phyloP scores from a whole-genome alignment of 2,329 filamentous ascomycete genomes.

The Sporothrix sp. region DNA sequence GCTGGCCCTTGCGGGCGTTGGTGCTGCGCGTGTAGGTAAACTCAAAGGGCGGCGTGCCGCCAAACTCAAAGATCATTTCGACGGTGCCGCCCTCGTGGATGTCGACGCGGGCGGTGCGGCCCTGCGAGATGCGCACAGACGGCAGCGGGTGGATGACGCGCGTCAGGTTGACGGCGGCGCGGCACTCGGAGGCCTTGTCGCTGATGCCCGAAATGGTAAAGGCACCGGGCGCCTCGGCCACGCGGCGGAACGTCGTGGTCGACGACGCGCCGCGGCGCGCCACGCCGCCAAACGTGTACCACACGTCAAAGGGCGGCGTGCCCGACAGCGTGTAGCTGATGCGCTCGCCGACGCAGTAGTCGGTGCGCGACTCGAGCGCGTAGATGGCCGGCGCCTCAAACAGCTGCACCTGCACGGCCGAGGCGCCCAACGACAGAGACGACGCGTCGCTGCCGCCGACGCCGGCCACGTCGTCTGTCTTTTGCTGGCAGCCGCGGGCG shows the following conservation, averaged over 20 bases:
- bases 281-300: constrained; percentile 77
- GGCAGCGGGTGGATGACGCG: constrained; percentile 89
- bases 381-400: constrained; percentile 90
- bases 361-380: constrained; percentile 68
- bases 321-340: constrained; percentile 88
- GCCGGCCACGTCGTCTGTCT: constrained; percentile 23
- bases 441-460: constrained; percentile 50
- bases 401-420: constrained; percentile 80
- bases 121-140: constrained; percentile 80
- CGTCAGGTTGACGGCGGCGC: constrained; percentile 64
- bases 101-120: constrained; percentile 69
- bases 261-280: constrained; percentile 68
- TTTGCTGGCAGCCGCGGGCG: constrained; percentile 73
- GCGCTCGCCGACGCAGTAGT: constrained; percentile 94
- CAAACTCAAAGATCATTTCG: constrained; percentile 90
- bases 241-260: constrained; percentile 79
- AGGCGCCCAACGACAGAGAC: constrained; percentile 22
- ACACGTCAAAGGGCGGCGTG: constrained; percentile 82
- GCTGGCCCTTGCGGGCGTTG: constrained; percentile 69
- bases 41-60: constrained; percentile 90
- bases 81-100: constrained; percentile 96
- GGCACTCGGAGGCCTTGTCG: constrained; percentile 82
- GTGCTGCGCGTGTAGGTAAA: constrained; percentile 93
- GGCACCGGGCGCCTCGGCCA: constrained; percentile 81
- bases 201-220: constrained; percentile 81